phyloP scores from a whole-genome alignment of 192 early-diverging fungal genomes.

The Chytriomyces sp. region DNA sequence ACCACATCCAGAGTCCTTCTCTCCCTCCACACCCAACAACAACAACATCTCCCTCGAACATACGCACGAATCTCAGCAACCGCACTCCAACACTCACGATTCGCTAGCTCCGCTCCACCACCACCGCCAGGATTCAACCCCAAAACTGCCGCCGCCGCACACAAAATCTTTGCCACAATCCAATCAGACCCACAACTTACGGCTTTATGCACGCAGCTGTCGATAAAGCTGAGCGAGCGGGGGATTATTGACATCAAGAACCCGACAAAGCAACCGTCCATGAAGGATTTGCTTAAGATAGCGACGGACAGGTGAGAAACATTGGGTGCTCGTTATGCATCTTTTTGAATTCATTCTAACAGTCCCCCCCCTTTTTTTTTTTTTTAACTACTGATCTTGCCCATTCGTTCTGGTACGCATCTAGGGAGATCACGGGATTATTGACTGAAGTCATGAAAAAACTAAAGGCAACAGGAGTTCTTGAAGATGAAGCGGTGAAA shows the following conservation, averaged over 20 bases:
- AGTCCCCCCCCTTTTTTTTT: not conserved
- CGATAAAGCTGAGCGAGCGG: not conserved
- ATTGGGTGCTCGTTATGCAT: not conserved
- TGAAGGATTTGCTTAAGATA: slow-evolving; percentile 7
- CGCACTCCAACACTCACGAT: not conserved
- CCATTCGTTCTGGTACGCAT: too few relatives aligned
- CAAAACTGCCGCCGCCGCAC: not conserved
- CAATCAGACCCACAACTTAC: slow-evolving; percentile 17
- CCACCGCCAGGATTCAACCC: not conserved
- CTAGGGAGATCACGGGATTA: not conserved
- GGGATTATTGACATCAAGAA: slow-evolving; percentile 16
- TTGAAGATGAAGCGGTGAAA: slow-evolving; percentile 14
- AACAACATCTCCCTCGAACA: too few relatives aligned
- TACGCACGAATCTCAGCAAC: not conserved
- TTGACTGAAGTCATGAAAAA: not conserved
- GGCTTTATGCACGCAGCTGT: not conserved
- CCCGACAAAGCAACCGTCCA: slow-evolving; percentile 15
- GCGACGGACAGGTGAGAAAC: not conserved
- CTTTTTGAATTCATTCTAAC: not conserved
- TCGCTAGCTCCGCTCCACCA: not conserved
- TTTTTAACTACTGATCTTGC: too few relatives aligned
- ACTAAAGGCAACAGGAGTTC: slow-evolving; percentile 2
- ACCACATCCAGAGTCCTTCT: too few relatives aligned
- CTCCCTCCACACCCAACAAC: too few relatives aligned
- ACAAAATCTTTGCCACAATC: slow-evolving; percentile 15